Evolutionary conservation across 805 yeast species (phyloP).

Genomic region (Ogataea ramenticola): DNA sequence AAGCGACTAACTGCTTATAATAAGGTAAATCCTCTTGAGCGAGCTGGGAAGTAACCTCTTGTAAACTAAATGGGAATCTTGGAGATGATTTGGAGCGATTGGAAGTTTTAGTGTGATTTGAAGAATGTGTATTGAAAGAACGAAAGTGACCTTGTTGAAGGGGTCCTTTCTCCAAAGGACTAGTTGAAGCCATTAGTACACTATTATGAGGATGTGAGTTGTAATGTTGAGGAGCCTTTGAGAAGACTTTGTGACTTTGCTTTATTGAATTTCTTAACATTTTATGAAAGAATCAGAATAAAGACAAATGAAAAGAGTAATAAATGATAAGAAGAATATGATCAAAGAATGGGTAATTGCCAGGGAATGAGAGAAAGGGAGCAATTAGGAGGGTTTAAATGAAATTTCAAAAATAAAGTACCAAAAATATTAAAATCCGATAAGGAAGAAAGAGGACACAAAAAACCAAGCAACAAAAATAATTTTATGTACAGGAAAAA

Average conservation of each 20-base stretch:
- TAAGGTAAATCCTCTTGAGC: conserved; percentile 36
- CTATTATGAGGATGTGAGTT: conserved; percentile 14
- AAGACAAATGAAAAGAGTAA: too few species aligned
- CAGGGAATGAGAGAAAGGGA: neutral
- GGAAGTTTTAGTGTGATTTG: neutral
- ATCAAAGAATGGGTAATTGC: too few species aligned
- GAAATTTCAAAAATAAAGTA: neutral
- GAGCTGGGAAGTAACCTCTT: conserved; percentile 4
- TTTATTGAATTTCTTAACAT: conserved; percentile 27
- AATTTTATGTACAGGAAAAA: neutral
- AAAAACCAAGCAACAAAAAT: neutral
- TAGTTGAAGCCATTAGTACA: conserved; percentile 4
- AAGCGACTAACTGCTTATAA: conserved; percentile 42
- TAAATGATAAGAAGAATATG: too few species aligned
- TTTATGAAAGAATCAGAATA: neutral
- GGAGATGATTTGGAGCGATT: neutral
- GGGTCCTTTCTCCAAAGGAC: neutral
- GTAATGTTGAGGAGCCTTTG: conserved; percentile 25
- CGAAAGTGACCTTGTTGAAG: conserved; percentile 4
- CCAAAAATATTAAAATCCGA: neutral
- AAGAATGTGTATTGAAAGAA: neutral
- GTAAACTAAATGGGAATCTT: conserved; percentile 1
- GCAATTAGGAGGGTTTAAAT: neutral
- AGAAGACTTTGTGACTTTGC: conserved; percentile 26
- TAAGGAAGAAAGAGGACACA: neutral